Conservation (phyloP, 768 basidiomycete genomes). For the Panus rudis region DNA sequence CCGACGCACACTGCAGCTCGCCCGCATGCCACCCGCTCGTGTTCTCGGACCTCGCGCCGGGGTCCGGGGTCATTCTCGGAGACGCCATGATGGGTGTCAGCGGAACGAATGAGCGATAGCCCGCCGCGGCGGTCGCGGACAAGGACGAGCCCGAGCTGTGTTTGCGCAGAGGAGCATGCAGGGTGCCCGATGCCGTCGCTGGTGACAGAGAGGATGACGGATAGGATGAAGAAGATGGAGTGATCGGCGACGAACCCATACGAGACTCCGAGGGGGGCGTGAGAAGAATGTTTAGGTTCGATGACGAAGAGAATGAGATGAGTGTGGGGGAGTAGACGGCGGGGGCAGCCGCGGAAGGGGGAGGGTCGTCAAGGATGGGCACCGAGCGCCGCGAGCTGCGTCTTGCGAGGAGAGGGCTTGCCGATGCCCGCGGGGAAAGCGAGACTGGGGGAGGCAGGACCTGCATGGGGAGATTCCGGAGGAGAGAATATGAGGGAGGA, state of each 20-base stretch:
- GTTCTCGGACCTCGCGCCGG: slow-evolving; percentile 8
- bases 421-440: background rate
- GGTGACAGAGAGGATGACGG: background rate
- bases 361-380: background rate
- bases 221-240: slow-evolving; percentile 2
- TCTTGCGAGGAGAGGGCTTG: background rate
- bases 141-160: background rate
- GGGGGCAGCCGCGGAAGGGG: background rate
- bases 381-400: background rate
- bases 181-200: background rate
- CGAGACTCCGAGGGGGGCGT: background rate
- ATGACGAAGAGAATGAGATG: slow-evolving; percentile 1
- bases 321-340: background rate
- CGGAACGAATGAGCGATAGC: slow-evolving; percentile 21
- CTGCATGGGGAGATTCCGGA: background rate
- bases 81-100: slow-evolving; percentile 56
- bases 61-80: slow-evolving; percentile 47
- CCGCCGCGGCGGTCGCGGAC: slow-evolving; percentile 7
- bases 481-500: background rate
- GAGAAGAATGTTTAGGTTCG: background rate
- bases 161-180: background rate
- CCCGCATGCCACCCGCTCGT: background rate
- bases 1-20: no score
- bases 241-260: no score
- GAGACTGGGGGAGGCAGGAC: background rate